phyloP scores from a whole-genome alignment of 2,329 filamentous ascomycete species.

The Hypoxylon sp. region DNA sequence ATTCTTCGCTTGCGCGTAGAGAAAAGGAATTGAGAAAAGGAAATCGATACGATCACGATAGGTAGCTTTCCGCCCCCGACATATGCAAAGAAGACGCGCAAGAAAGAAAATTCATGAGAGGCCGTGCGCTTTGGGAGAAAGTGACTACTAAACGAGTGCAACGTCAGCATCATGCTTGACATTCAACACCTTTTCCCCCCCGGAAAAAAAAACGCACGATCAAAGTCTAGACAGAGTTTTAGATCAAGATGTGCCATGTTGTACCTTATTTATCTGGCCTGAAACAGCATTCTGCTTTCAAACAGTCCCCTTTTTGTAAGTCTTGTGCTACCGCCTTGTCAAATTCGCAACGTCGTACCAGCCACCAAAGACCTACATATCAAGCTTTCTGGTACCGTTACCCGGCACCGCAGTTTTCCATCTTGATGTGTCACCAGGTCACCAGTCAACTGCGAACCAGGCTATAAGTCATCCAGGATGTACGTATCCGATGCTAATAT shows the following conservation, averaged over 20 bases:
- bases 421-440: conserved; percentile 35
- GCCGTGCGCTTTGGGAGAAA: conserved; percentile 24
- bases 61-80: conserved; percentile 27
- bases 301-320: conserved; percentile 14
- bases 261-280: conserved; percentile 23
- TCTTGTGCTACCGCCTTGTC: conserved; percentile 20
- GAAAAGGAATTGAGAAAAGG: conserved; percentile 7
- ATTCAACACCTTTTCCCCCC: conserved; percentile 24
- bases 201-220: conserved; percentile 31
- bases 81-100: conserved; percentile 34
- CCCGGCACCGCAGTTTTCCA: conserved; percentile 35
- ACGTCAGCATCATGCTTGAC: conserved; percentile 36
- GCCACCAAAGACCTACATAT: conserved; percentile 36
- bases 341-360: conserved; percentile 34
- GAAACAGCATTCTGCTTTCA: conserved; percentile 34
- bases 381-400: conserved; percentile 41
- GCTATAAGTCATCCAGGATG: conserved; percentile 38
- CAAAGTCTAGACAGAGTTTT: conserved; percentile 23
- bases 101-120: conserved; percentile 25
- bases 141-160: conserved; percentile 41
- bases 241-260: conserved; percentile 8
- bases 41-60: conserved; percentile 27
- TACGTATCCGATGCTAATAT: conserved; percentile 29
- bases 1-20: conserved; percentile 15
- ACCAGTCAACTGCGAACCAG: conserved; percentile 26